Conservation (phyloP, 2,329 filamentous ascomycete species). For the Coleophoma eucalyptorum region DNA sequence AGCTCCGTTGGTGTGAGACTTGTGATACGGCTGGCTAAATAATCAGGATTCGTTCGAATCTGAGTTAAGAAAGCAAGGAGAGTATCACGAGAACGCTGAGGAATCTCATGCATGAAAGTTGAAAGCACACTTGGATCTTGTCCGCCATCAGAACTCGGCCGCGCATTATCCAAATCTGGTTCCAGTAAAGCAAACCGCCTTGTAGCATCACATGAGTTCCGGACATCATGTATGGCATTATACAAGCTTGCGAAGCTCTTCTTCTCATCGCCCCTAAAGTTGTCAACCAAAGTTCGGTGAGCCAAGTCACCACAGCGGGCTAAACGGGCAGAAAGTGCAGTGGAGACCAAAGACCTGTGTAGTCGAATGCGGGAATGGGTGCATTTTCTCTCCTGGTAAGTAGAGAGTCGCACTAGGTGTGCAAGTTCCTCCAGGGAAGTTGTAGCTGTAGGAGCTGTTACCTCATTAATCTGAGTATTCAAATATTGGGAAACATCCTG, state of each 20-base stretch:
- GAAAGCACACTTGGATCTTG: slow-evolving; percentile 40
- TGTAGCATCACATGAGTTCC: slow-evolving; percentile 71
- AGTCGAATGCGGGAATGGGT: slow-evolving; percentile 68
- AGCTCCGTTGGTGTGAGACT: slow-evolving; percentile 74
- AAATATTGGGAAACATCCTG: slow-evolving; percentile 64
- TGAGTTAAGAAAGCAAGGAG: slow-evolving; percentile 77
- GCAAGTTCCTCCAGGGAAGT: slow-evolving; percentile 75
- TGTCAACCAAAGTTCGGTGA: slow-evolving; percentile 72
- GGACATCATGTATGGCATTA: slow-evolving; percentile 75
- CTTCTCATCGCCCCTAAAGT: slow-evolving; percentile 76
- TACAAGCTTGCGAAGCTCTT: slow-evolving; percentile 71
- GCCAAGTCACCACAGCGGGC: slow-evolving; percentile 71
- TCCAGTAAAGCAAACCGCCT: slow-evolving; percentile 68
- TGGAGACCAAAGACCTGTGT: slow-evolving; percentile 70
- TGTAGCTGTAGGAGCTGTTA: slow-evolving; percentile 54
- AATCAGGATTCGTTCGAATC: slow-evolving; percentile 82
- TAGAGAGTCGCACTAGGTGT: slow-evolving; percentile 72
- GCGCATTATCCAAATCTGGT: slow-evolving; percentile 60
- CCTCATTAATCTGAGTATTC: slow-evolving; percentile 48
- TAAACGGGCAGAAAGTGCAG: slow-evolving; percentile 70
- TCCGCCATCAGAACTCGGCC: slow-evolving; percentile 24
- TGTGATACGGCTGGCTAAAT: slow-evolving; percentile 78
- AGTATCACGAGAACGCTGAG: slow-evolving; percentile 68
- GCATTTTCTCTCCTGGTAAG: slow-evolving; percentile 79
- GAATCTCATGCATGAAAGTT: slow-evolving; percentile 70